Base-by-base conservation (phyloP, 306 rosid species). In the Trifolium subterraneum region DNA sequence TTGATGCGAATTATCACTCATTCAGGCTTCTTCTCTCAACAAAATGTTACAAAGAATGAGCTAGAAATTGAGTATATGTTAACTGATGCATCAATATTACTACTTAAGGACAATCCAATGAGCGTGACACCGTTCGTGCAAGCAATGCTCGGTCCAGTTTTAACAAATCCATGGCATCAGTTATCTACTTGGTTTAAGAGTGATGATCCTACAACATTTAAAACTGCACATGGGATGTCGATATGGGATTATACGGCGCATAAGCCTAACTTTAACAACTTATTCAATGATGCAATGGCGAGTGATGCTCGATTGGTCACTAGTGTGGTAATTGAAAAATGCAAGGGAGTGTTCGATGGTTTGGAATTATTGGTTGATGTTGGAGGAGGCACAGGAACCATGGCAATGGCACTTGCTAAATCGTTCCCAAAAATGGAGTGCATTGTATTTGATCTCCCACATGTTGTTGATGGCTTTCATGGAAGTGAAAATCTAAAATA, bases 371-470 rank as follows among this genome's bases (percentile, higher is more conserved):
- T 88, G 58, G 87, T 86, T 41, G 87, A 88, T 62, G 87, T 86
- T n/a, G 93, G 87, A 1, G 93, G 93, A 42, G 88, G 93, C 6
- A 84, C 68, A 1, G 88, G 93, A 13, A 76, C 83, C n/a, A 41
- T 82, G 70, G 86, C 82, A 14, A 84, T 82, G 79, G 80, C 84
- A 5, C 44, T 88, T 36, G 83, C 80, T 0, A 54, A 55, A 0
- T 72, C 79, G 1, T 86, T 88, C 60, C 84, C 93, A 2, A 10
- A 78, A 2, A 3, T 78, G 1, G 63, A 86, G 15, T 88, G 90
- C 35, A 80, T 8, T 39, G 87, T 86, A 0, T 54, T 86, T 10
- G 90, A 88, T 80, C 86, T 86, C 0, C 93, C 88, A 0, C 88
- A 82, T 8, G 90, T 84, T 35, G 82, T 88, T 10, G 72, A 7